Evolutionary conservation across 805 yeast genomes (phyloP).

Genomic region (Ogataea kodamae): DNA sequence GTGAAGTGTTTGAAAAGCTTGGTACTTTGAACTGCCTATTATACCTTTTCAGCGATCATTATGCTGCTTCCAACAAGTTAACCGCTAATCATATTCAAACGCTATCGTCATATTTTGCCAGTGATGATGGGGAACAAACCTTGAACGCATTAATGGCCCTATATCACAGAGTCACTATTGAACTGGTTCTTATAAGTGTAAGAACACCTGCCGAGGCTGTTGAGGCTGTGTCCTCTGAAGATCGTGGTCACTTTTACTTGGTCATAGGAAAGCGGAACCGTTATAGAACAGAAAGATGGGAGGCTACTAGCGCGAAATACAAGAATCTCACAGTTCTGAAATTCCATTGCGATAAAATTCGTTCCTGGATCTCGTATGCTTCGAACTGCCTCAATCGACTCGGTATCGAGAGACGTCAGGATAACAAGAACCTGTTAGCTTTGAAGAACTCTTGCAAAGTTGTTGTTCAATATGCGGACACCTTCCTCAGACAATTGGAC

Average conservation of each 20-base stretch:
- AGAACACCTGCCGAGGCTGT: constrained; percentile 45
- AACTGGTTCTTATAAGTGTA: constrained; percentile 52
- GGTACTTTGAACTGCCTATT: constrained; percentile 43
- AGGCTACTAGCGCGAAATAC: constrained; percentile 52
- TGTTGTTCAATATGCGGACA: constrained; percentile 24
- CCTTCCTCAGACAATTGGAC: constrained; percentile 16
- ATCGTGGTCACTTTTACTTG: constrained; percentile 41
- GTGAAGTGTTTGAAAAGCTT: constrained; percentile 34
- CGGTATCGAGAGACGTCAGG: constrained; percentile 43
- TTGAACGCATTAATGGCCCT: constrained; percentile 42
- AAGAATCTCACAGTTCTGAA: constrained; percentile 61
- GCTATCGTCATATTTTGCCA: constrained; percentile 40
- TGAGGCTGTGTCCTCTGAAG: constrained; percentile 29
- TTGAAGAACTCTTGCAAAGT: constrained; percentile 29
- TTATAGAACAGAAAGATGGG: constrained; percentile 34
- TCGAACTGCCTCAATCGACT: constrained; percentile 30
- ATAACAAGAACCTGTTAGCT: constrained; percentile 27
- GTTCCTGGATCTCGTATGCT: constrained; percentile 36
- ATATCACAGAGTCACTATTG: constrained; percentile 50
- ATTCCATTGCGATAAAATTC: constrained; percentile 46
- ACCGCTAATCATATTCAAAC: constrained; percentile 44
- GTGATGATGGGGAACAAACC: constrained; percentile 39
- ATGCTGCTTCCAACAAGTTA: constrained; percentile 49
- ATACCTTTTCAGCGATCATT: constrained; percentile 52
- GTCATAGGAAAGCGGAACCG: constrained; percentile 41